Base-by-base conservation (phyloP, 352 stramenopile genomes). In the Phytophthora parvispora region DNA sequence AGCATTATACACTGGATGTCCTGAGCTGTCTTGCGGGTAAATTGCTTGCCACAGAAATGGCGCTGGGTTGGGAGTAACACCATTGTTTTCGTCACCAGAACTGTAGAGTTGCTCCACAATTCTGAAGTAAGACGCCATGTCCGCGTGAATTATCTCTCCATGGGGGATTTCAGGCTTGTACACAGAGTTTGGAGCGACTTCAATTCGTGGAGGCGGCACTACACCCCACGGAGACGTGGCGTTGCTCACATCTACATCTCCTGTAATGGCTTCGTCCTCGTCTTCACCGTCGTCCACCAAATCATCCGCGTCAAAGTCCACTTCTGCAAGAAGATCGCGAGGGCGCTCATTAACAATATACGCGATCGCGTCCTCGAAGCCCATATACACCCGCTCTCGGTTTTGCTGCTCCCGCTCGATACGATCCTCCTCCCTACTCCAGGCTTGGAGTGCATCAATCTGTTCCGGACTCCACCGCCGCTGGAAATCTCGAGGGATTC, bases 1-100 rank as follows among this genome's bases (percentile, higher is more conserved):
- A 2, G 84, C 64, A 45, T 91, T 94, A 60, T 92, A 92, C 0
- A 88, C 53, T 0, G 88, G 88, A 0, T 83, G 52, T 0, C 80
- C 70, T 0, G 51, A 50, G 2, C 62, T 65, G 27, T 92, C 83
- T 65, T 96, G 87, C 0, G 89, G 89, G 36, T 90, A 90, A 52
- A 96, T 94, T 0, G 83, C 71, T 47, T 86, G 80, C 88, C 86
- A 96, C 25, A 93, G 54, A 68, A 90, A 93, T 20, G 78, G 79
- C 7, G 34, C 13, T 24, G 57, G n/a, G 2, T 4, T 58, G 4
- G 28, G 15, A 34, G 8, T 48, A 38, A 27, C n/a, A 27, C 20
- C n/a, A 18, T 1, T 48, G 15, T 24, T 40, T 8, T 64, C 38
- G n/a, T 64, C 28, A 62, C 54, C 79, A 18, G 59, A 42, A 12